phyloP scores from a whole-genome alignment of 2,329 filamentous ascomycete species.

The Pseudocercospora vitis region DNA sequence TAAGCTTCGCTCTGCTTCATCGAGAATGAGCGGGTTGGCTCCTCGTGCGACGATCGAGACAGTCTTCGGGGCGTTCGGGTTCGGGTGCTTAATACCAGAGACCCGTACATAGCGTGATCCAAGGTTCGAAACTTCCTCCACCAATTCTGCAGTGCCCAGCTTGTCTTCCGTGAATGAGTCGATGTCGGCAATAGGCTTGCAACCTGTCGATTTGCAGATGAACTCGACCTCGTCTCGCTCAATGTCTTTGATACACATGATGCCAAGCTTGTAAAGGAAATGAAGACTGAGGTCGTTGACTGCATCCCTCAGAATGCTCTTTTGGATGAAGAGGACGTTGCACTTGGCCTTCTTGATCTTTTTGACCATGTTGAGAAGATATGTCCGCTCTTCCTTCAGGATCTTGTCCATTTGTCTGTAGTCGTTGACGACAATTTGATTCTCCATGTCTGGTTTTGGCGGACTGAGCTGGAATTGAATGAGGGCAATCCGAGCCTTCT shows the following conservation, averaged over 20 bases:
- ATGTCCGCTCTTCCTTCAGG: conserved; percentile 96
- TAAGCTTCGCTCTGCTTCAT: conserved; percentile 93
- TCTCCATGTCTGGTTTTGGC: conserved; percentile 99
- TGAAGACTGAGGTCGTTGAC: conserved; percentile 97
- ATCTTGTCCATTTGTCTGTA: conserved; percentile 99
- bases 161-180: conserved; percentile 99
- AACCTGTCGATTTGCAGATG: conserved; percentile 97
- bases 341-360: conserved; percentile 99
- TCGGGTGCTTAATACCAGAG: conserved; percentile 77
- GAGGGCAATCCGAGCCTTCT: conserved; percentile 94
- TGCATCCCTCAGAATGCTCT: conserved; percentile 94
- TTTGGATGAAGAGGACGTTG: conserved; percentile 97
- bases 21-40: conserved; percentile 89
- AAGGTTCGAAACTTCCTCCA: conserved; percentile 85
- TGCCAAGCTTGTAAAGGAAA: conserved; percentile 96
- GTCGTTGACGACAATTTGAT: conserved; percentile 98
- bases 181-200: conserved; percentile 97
- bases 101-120: conserved; percentile 94
- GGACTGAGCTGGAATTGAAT: conserved; percentile 99
- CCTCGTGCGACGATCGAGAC: conserved; percentile 93
- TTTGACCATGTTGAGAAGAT: conserved; percentile 98
- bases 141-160: conserved; percentile 85
- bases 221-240: conserved; percentile 99
- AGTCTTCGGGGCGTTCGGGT: conserved; percentile 65
- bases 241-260: conserved; percentile 94